phyloP scores from a whole-genome alignment of 73 alveolate species.

The Paramecium sonneborni region DNA sequence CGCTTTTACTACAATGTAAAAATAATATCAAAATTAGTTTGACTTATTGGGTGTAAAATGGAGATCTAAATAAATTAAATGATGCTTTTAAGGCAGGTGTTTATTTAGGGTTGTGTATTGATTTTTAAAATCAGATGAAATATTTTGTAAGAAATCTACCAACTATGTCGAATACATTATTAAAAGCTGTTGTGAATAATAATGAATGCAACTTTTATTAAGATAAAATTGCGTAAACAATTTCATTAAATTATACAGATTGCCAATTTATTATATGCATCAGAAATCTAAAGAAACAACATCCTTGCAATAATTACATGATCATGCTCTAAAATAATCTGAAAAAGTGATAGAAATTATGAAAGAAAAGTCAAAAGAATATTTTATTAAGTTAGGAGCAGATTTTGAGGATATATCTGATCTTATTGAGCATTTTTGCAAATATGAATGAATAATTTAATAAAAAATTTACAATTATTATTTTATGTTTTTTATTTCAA shows the following conservation, averaged over 20 bases:
- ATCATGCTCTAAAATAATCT: constrained; percentile 31
- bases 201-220: background rate
- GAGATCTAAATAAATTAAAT: background rate
- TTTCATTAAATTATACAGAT: background rate
- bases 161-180: background rate
- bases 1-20: constrained; percentile 17
- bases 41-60: background rate
- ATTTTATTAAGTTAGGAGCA: background rate
- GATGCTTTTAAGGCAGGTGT: constrained; percentile 52
- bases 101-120: constrained; percentile 22
- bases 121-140: background rate
- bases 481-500: background rate
- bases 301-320: background rate
- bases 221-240: background rate
- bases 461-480: no score
- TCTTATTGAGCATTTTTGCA: background rate
- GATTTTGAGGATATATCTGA: background rate
- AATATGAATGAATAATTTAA: background rate
- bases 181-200: background rate
- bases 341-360: constrained; percentile 24
- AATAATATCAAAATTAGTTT: background rate
- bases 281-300: background rate
- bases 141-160: constrained; percentile 28
- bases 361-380: background rate
- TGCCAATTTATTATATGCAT: constrained; percentile 12